Conservation (phyloP, 2,329 filamentous ascomycete species). For the Ceratocystis eucalypticola region DNA sequence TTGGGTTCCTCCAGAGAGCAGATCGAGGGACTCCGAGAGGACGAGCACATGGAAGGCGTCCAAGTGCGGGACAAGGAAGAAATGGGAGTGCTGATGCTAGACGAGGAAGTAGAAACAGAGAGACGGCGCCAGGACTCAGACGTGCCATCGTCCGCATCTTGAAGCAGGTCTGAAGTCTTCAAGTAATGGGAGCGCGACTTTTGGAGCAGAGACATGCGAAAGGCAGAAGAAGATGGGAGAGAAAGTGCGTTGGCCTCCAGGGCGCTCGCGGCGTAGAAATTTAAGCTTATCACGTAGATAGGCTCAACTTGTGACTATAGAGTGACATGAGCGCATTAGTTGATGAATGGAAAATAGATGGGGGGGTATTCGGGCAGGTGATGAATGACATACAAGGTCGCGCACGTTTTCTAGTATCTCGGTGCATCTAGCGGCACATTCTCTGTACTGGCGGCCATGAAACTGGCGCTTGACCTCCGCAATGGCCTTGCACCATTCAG, state of each 20-base stretch:
- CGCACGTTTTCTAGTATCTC: slow-evolving; percentile 39
- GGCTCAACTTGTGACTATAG: slow-evolving; percentile 34
- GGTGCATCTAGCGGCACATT: slow-evolving; percentile 39
- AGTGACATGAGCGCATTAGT: slow-evolving; percentile 19
- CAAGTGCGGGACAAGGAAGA: slow-evolving; percentile 34
- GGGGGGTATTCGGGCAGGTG: neutral
- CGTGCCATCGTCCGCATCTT: slow-evolving; percentile 33
- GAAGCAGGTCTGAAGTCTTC: slow-evolving; percentile 35
- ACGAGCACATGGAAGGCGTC: slow-evolving; percentile 33
- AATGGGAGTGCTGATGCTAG: slow-evolving; percentile 35
- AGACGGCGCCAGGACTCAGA: slow-evolving; percentile 30
- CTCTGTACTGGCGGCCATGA: slow-evolving; percentile 36
- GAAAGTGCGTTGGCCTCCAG: slow-evolving; percentile 43
- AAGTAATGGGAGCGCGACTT: slow-evolving; percentile 41
- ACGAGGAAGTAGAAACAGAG: slow-evolving; percentile 26
- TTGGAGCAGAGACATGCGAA: slow-evolving; percentile 36
- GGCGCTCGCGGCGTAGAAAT: slow-evolving; percentile 49
- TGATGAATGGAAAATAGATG: neutral
- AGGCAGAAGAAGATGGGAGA: slow-evolving; percentile 33
- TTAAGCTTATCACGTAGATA: slow-evolving; percentile 43
- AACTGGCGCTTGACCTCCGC: slow-evolving; percentile 43
- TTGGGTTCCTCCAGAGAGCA: slow-evolving; percentile 28
- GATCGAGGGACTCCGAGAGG: slow-evolving; percentile 36
- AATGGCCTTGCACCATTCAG: slow-evolving; percentile 40
- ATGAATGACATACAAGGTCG: slow-evolving; percentile 29